These are phyloP conservation scores for Conoideocrella luteorostrata DNA, from an alignment of 2,329 filamentous ascomycete genomes.

Conservation along the genomic window DNA sequence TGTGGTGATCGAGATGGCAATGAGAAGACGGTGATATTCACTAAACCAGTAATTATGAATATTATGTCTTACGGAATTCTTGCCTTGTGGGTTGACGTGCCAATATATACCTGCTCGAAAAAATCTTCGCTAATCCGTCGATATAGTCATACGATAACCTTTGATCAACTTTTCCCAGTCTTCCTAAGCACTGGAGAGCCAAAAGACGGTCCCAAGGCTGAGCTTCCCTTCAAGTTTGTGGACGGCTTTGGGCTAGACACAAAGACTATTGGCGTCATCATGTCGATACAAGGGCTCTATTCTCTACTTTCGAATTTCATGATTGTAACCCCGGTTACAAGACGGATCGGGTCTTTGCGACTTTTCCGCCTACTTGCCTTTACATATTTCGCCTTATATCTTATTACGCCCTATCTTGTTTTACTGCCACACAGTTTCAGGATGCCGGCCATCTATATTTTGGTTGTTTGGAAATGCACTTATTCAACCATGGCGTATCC, in stretches of 20 bases:
- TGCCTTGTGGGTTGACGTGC: slow-evolving; percentile 68
- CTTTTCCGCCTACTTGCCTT: slow-evolving; percentile 78
- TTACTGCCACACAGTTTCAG: slow-evolving; percentile 68
- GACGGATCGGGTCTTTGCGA: slow-evolving; percentile 67
- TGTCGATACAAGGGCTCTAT: slow-evolving; percentile 83
- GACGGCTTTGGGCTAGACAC: slow-evolving; percentile 81
- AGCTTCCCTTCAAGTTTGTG: slow-evolving; percentile 79
- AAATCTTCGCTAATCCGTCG: slow-evolving; percentile 1
- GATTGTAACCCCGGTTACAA: slow-evolving; percentile 72
- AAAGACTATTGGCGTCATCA: slow-evolving; percentile 78
- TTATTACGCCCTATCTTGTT: slow-evolving; percentile 82
- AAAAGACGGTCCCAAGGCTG: slow-evolving; percentile 38
- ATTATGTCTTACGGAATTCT: slow-evolving; percentile 88
- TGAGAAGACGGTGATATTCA: slow-evolving; percentile 57
- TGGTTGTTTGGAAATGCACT: slow-evolving; percentile 88
- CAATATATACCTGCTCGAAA: too few species aligned
- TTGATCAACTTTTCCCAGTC: slow-evolving; percentile 88
- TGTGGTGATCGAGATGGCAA: slow-evolving; percentile 7
- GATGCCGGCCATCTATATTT: slow-evolving; percentile 66
- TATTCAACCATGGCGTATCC: slow-evolving; percentile 89
- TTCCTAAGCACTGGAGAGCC: slow-evolving; percentile 68
- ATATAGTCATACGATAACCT: slow-evolving; percentile 89
- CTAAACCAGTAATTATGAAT: slow-evolving; percentile 75
- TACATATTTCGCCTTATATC: slow-evolving; percentile 81
- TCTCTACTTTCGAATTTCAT: slow-evolving; percentile 82